A percentile compares a stretch with the other conserved stretches of the same genome.
Evolutionary conservation across 164 flowering plant species (phyloP).

Genomic region (Santalum album): DNA sequence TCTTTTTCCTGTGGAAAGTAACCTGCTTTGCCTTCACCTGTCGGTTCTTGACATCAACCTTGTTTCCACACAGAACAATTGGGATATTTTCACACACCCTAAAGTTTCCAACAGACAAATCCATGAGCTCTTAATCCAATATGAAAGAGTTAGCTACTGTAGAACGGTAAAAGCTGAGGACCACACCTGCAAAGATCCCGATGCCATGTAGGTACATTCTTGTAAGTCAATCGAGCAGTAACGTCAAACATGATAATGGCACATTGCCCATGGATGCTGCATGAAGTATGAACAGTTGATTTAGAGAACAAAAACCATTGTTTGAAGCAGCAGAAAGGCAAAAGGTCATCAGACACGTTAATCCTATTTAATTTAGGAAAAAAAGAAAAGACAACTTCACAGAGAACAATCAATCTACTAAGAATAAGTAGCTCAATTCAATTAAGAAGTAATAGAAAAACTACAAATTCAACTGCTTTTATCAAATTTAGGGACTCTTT

Average conservation of each 20-base stretch:
- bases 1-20: slow-evolving; percentile 18
- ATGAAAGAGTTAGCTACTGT: not conserved
- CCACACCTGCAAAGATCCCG: slow-evolving; percentile 4
- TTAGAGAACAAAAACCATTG: too few species aligned
- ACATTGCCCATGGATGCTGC: slow-evolving; percentile 7
- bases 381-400: not conserved
- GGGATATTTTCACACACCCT: slow-evolving; percentile 20
- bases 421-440: not conserved
- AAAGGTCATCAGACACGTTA: not conserved
- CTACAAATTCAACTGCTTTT: too few species aligned
- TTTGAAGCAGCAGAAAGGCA: not conserved
- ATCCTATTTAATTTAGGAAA: not conserved
- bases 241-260: slow-evolving; percentile 7
- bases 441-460: too few species aligned
- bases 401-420: not conserved
- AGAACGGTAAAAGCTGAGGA: not conserved
- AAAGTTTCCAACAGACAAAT: not conserved
- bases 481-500: too few species aligned
- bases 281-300: not conserved
- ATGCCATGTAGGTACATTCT: slow-evolving; percentile 7
- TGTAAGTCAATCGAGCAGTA: slow-evolving; percentile 5
- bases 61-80: slow-evolving; percentile 16
- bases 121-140: not conserved
- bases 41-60: slow-evolving; percentile 21
- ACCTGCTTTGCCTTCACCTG: slow-evolving; percentile 22